phyloP scores from a whole-genome alignment of 2,329 filamentous ascomycete genomes.

The Chlorencoelia australis region DNA sequence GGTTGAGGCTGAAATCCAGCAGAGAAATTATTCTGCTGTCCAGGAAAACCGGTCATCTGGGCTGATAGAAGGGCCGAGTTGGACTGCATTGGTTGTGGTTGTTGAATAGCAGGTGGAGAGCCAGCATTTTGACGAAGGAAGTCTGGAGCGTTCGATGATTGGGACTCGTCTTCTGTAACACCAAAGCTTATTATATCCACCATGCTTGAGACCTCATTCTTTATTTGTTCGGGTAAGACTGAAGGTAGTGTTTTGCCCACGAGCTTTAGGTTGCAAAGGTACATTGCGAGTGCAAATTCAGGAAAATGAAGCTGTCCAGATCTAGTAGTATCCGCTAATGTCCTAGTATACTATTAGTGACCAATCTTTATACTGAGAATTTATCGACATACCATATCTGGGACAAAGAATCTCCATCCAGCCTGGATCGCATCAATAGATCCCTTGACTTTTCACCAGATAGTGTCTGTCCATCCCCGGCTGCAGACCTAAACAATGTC shows the following conservation, averaged over 20 bases:
- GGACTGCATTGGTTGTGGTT: slow-evolving; percentile 64
- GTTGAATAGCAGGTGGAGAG: slow-evolving; percentile 47
- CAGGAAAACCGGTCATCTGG: slow-evolving; percentile 60
- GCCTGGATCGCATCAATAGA: slow-evolving; percentile 75
- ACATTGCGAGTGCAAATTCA: slow-evolving; percentile 97
- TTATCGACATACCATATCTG: slow-evolving; percentile 69
- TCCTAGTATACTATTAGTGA: slow-evolving; percentile 44
- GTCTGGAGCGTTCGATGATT: slow-evolving; percentile 56
- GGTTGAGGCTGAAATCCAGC: slow-evolving; percentile 35
- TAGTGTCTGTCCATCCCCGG: slow-evolving; percentile 74
- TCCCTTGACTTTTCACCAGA: slow-evolving; percentile 89
- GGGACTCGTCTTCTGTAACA: slow-evolving; percentile 60
- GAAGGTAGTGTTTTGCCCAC: slow-evolving; percentile 75
- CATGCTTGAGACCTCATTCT: slow-evolving; percentile 98
- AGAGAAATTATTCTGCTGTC: slow-evolving; percentile 35
- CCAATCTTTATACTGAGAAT: slow-evolving; percentile 4
- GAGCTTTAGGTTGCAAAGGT: slow-evolving; percentile 88
- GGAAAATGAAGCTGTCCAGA: slow-evolving; percentile 94
- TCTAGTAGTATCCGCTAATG: slow-evolving; percentile 88
- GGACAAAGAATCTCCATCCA: slow-evolving; percentile 77
- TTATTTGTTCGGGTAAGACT: slow-evolving; percentile 70
- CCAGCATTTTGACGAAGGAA: slow-evolving; percentile 49
- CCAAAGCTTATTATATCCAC: slow-evolving; percentile 98
- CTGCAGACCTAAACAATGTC: slow-evolving; percentile 91
- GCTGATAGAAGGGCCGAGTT: slow-evolving; percentile 55